Conservation (phyloP, 768 basidiomycete species). For the Hemileccinum rubropunctum region DNA sequence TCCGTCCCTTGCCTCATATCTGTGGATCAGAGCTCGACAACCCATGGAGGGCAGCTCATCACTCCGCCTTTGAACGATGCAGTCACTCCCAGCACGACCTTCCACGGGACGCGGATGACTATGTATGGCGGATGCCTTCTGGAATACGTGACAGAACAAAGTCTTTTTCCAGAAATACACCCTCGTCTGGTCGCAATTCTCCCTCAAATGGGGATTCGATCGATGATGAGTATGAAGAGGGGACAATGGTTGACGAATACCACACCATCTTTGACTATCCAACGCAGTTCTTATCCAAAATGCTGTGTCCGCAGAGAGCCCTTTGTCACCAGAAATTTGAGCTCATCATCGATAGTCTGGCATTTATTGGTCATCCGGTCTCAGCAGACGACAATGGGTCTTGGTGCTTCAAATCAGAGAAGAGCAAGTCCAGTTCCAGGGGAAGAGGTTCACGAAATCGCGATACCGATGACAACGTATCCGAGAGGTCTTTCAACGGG, state of each 20-base stretch:
- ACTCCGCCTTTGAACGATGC: slow-evolving; percentile 27
- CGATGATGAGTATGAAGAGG: slow-evolving; percentile 33
- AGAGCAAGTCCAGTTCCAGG: slow-evolving; percentile 45
- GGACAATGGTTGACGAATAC: slow-evolving; percentile 48
- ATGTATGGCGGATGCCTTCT: slow-evolving; percentile 62
- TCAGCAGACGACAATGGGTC: slow-evolving; percentile 68
- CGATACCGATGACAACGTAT: slow-evolving; percentile 33
- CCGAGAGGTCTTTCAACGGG: slow-evolving; percentile 34
- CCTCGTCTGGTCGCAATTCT: slow-evolving; percentile 50
- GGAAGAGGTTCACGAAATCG: slow-evolving; percentile 56
- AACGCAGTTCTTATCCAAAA: slow-evolving; percentile 72
- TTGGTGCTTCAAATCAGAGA: slow-evolving; percentile 76
- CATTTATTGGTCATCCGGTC: slow-evolving; percentile 94
- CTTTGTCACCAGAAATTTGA: slow-evolving; percentile 96
- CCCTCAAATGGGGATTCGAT: slow-evolving; percentile 45
- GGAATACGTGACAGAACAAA: slow-evolving; percentile 46
- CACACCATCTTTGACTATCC: slow-evolving; percentile 77
- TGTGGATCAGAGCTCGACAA: slow-evolving; percentile 56
- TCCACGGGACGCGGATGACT: slow-evolving; percentile 40
- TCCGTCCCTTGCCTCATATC: slow-evolving; percentile 62
- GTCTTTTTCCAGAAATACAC: slow-evolving; percentile 48
- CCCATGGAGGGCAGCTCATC: slow-evolving; percentile 66
- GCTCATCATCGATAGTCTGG: slow-evolving; percentile 85
- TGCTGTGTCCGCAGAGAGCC: slow-evolving; percentile 73
- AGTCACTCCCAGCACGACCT: slow-evolving; percentile 1